These are phyloP conservation scores for Polygonum maritimum DNA, from an alignment of 148 eudicot genomes.

Conservation along the genomic window DNA sequence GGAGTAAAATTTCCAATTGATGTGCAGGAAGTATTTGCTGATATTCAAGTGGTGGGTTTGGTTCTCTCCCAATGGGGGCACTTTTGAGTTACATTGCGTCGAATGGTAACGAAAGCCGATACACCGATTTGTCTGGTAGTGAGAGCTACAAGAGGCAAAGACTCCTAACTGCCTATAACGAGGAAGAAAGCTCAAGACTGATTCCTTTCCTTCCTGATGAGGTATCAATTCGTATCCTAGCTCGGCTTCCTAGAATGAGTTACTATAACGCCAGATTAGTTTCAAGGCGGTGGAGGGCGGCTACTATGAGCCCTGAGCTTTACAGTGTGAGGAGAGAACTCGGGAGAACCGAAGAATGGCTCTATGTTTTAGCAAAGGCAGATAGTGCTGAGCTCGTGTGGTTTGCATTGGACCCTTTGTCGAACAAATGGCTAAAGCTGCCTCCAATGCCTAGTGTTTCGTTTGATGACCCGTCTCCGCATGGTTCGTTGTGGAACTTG, in stretches of 20 bases:
- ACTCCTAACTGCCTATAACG: conserved; percentile 39
- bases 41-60: background rate
- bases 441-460: conserved; percentile 63
- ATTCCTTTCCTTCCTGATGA: conserved; percentile 96
- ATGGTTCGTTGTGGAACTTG: conserved; percentile 56
- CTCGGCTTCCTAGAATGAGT: conserved; percentile 68
- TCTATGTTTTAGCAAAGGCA: conserved; percentile 56
- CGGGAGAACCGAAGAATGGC: conserved; percentile 73
- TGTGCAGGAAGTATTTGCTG: background rate
- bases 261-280: conserved; percentile 53
- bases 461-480: conserved; percentile 34
- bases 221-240: conserved; percentile 83
- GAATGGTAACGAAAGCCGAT: conserved; percentile 15
- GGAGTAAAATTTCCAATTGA: background rate
- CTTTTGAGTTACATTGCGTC: conserved; percentile 10
- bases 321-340: conserved; percentile 69
- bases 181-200: conserved; percentile 49
- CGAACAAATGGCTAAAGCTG: conserved; percentile 61
- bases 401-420: conserved; percentile 75
- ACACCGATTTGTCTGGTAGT: conserved; percentile 24
- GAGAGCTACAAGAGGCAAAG: conserved; percentile 60
- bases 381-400: conserved; percentile 50
- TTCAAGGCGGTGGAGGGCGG: conserved; percentile 75
- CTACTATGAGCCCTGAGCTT: conserved; percentile 51
- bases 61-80: conserved; percentile 9